Evolutionary conservation across 495 filamentous ascomycete genomes (phyloP).

Genomic region (Neurospora tetraspora): DNA sequence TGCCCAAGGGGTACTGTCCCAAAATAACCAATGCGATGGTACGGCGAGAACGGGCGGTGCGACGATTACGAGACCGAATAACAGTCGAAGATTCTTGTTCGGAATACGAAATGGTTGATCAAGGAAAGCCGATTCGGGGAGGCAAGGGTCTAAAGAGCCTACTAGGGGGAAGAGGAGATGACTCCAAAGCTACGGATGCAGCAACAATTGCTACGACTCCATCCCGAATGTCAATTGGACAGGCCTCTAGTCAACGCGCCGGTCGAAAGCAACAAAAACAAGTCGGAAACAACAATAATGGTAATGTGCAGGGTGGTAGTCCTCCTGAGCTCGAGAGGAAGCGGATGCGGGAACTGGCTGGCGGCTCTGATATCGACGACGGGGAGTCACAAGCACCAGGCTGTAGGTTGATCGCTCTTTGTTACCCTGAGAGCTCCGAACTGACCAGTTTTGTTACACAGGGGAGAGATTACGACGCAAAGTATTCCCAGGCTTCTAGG

Average conservation of each 20-base stretch:
- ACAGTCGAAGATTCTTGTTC: slow-evolving; percentile 8
- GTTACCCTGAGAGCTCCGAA: neutral
- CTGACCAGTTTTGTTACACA: neutral
- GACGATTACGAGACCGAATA: slow-evolving; percentile 28
- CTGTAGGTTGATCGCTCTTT: slow-evolving; percentile 12
- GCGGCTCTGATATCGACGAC: slow-evolving; percentile 13
- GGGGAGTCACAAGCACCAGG: slow-evolving; percentile 4
- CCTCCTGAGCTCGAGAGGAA: slow-evolving; percentile 10
- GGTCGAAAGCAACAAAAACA: slow-evolving; percentile 3
- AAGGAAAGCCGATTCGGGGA: slow-evolving; percentile 10
- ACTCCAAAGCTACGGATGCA: slow-evolving; percentile 1
- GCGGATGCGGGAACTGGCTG: slow-evolving; percentile 24
- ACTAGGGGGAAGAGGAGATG: neutral
- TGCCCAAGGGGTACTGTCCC: slow-evolving; percentile 57
- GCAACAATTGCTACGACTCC: slow-evolving; percentile 4
- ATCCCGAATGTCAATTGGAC: neutral
- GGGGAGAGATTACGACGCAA: slow-evolving; percentile 14
- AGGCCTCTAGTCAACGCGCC: neutral
- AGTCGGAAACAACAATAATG: neutral
- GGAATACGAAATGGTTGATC: neutral
- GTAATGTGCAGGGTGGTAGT: neutral
- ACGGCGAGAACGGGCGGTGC: slow-evolving; percentile 52
- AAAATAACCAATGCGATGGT: slow-evolving; percentile 78
- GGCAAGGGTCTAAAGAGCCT: slow-evolving; percentile 6
- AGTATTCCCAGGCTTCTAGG: slow-evolving; percentile 19